phyloP scores from a whole-genome alignment of 345 rosid genomes.

The Geranium rotundifolium region DNA sequence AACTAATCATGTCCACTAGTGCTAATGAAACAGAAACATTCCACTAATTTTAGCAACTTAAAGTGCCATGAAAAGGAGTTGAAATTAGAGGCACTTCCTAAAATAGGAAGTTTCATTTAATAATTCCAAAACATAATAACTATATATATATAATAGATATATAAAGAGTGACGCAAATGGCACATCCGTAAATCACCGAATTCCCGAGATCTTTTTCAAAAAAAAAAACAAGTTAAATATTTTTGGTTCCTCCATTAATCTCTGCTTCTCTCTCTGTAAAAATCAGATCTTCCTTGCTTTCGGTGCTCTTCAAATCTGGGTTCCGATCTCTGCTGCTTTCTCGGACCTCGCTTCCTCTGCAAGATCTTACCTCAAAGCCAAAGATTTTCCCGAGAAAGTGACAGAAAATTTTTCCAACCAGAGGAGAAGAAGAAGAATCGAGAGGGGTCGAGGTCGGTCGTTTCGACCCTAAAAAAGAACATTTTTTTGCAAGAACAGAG shows the following conservation, averaged over 20 bases:
- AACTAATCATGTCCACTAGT: too few species aligned
- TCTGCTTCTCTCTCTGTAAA: neutral
- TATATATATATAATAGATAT: too few species aligned
- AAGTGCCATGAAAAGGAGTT: neutral
- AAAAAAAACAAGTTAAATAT: neutral
- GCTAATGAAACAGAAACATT: too few species aligned
- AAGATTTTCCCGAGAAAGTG: conserved; percentile 25
- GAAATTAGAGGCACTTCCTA: neutral
- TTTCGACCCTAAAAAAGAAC: neutral
- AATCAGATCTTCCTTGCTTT: conserved; percentile 31
- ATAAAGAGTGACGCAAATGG: neutral
- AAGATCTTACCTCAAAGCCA: conserved; percentile 62
- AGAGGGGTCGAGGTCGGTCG: too few species aligned
- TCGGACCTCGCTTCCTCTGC: conserved; percentile 44
- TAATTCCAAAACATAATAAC: too few species aligned
- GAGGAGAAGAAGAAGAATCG: conserved; percentile 1
- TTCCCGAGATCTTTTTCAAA: neutral
- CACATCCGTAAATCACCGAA: neutral
- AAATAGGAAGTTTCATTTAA: neutral
- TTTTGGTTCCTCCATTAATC: neutral
- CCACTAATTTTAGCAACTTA: neutral
- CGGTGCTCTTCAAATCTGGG: conserved; percentile 15
- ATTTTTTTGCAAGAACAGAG: neutral
- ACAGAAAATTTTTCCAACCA: conserved; percentile 17
- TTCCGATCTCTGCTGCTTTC: neutral